A percentile compares a stretch with the other conserved stretches of the same genome.
Conservation (phyloP, 192 early-diverging fungal species). For the Jimgerdemannia lactiflua region DNA sequence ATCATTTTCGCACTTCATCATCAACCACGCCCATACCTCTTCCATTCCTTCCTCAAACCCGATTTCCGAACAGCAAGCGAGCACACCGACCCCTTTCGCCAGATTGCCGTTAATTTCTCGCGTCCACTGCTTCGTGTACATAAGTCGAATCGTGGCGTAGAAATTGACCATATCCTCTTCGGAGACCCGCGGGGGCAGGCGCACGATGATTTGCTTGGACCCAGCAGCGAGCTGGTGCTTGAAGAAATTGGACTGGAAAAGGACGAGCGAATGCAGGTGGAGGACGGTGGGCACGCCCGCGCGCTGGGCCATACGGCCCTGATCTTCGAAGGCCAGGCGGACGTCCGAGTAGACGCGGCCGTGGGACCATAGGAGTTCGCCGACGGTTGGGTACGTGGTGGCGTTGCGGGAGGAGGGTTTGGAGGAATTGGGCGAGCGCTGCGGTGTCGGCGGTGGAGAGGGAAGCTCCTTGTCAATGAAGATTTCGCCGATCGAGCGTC, state of each 20-base stretch:
- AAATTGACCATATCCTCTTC: slow-evolving; percentile 27
- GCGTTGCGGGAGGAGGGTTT: background rate
- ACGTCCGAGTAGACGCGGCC: slow-evolving; percentile 25
- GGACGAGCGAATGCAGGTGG: slow-evolving; percentile 21
- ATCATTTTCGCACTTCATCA: slow-evolving; percentile 9
- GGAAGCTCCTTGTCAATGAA: background rate
- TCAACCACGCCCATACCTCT: slow-evolving; percentile 18
- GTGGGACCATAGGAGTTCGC: slow-evolving; percentile 21
- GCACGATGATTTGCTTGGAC: slow-evolving; percentile 18
- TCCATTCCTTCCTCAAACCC: slow-evolving; percentile 26
- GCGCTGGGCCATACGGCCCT: slow-evolving; percentile 3
- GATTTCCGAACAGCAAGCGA: slow-evolving; percentile 20
- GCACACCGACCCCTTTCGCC: slow-evolving; percentile 20
- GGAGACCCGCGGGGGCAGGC: slow-evolving; percentile 7
- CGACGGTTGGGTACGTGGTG: slow-evolving; percentile 1
- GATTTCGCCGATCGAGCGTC: background rate
- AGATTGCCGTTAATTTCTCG: slow-evolving; percentile 10
- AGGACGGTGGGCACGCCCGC: slow-evolving; percentile 18
- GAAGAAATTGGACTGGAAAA: slow-evolving; percentile 23
- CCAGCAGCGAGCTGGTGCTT: slow-evolving; percentile 15
- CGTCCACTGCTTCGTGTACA: slow-evolving; percentile 27
- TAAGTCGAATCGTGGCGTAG: slow-evolving; percentile 22
- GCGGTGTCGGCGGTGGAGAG: background rate
- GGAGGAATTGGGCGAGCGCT: background rate
- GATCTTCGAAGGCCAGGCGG: slow-evolving; percentile 20